Conservation (phyloP, 768 basidiomycete genomes). For the Calocybe gangraenosa region DNA sequence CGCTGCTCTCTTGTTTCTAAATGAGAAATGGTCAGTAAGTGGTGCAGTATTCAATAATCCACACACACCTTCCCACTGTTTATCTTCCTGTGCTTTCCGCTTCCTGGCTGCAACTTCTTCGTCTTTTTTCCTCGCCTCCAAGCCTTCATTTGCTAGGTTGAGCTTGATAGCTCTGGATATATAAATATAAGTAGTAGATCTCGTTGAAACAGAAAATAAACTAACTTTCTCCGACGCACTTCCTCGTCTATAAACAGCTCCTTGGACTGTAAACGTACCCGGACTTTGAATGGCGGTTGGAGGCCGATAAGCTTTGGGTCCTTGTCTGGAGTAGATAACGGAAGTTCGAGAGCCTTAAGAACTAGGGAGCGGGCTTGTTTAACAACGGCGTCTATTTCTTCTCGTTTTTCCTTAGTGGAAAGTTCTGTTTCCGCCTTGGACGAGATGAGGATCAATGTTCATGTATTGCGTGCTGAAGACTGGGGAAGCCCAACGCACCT, state of each 20-base stretch:
- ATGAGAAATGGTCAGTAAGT: background rate
- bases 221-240: slow-evolving; percentile 77
- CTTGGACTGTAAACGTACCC: slow-evolving; percentile 69
- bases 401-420: slow-evolving; percentile 72
- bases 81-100: slow-evolving; percentile 86
- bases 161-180: slow-evolving; percentile 75
- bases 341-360: slow-evolving; percentile 60
- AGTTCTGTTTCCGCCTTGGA: slow-evolving; percentile 80
- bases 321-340: slow-evolving; percentile 52
- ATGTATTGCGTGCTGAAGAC: background rate
- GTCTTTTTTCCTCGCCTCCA: slow-evolving; percentile 92
- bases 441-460: background rate
- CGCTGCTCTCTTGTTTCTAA: slow-evolving; percentile 74
- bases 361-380: slow-evolving; percentile 67
- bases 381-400: slow-evolving; percentile 77
- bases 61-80: slow-evolving; percentile 77
- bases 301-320: slow-evolving; percentile 55
- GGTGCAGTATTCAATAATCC: too few relatives aligned
- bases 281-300: slow-evolving; percentile 61
- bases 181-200: slow-evolving; percentile 4
- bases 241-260: slow-evolving; percentile 90
- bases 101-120: slow-evolving; percentile 75
- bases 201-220: slow-evolving; percentile 9
- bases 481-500: slow-evolving; percentile 44
- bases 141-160: slow-evolving; percentile 87